phyloP scores from a whole-genome alignment of 345 rosid genomes.

The Ceriops zippeliana region DNA sequence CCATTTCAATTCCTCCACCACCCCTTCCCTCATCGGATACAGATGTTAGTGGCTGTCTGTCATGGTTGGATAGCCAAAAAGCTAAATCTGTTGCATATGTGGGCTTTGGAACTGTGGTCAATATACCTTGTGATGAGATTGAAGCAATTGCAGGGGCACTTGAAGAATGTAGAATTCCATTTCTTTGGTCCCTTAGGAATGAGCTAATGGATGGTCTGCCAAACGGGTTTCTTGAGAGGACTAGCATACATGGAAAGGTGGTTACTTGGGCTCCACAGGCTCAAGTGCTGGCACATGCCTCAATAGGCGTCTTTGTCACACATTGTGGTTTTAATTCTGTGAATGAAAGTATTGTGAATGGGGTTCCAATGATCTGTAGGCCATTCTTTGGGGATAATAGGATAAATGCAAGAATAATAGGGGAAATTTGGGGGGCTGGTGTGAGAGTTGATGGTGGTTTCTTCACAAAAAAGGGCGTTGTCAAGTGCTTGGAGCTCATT shows the following conservation, averaged over 20 bases:
- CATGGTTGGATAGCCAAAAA: conserved; percentile 47
- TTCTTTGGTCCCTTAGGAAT: conserved; percentile 46
- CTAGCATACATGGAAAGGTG: conserved; percentile 28
- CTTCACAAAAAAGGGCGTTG: conserved; percentile 10
- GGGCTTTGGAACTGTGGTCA: conserved; percentile 51
- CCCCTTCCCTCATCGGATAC: conserved; percentile 9
- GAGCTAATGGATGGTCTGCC: conserved; percentile 10
- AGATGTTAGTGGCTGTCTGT: conserved; percentile 46
- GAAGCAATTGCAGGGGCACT: conserved; percentile 48
- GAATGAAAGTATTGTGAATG: conserved; percentile 11
- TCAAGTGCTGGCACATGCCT: conserved; percentile 39
- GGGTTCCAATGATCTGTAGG: conserved; percentile 23
- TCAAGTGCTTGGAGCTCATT: conserved; percentile 6
- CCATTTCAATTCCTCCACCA: conserved; percentile 24
- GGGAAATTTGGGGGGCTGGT: conserved; percentile 16
- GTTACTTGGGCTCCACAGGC: conserved; percentile 64
- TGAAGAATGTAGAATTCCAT: conserved; percentile 38
- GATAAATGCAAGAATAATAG: conserved; percentile 2
- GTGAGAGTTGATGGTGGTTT: conserved; percentile 18
- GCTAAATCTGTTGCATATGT: conserved; percentile 46
- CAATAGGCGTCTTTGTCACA: conserved; percentile 20
- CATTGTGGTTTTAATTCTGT: conserved; percentile 19
- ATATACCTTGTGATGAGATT: conserved; percentile 36
- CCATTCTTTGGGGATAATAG: conserved; percentile 15
- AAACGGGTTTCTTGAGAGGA: conserved; percentile 22